Percentiles rank a stretch among this genome's conserved stretches.
Evolutionary conservation across 2,329 filamentous ascomycete genomes (phyloP).

Genomic region (Fusarium bulbicola): DNA sequence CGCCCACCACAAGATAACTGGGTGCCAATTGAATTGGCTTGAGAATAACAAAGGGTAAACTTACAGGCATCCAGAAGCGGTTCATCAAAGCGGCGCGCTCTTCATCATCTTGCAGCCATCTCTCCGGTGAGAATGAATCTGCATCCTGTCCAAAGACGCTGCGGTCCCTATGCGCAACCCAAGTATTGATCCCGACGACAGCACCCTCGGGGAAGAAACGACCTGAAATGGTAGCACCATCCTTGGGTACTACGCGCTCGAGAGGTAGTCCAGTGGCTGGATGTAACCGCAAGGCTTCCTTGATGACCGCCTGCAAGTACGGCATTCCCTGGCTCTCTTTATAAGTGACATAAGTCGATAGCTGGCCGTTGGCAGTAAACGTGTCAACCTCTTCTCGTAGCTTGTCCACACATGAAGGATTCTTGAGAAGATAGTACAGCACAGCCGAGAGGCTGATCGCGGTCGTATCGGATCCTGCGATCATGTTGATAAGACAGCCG

Average conservation of each 20-base stretch:
- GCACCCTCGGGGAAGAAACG: neutral
- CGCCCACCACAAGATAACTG: rapidly evolving
- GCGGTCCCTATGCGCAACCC: neutral
- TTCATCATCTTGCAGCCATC: neutral
- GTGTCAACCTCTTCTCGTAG: neutral
- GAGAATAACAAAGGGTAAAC: rapidly evolving
- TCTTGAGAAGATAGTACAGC: neutral
- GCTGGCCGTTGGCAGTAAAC: rapidly evolving
- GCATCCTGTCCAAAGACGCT: neutral
- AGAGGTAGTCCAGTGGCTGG: constrained; percentile 22
- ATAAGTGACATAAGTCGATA: neutral
- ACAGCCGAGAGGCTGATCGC: neutral
- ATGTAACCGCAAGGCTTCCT: constrained; percentile 34
- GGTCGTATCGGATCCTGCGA: neutral
- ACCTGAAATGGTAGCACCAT: neutral
- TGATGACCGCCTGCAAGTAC: constrained; percentile 29
- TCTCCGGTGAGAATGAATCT: neutral
- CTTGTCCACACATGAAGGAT: neutral
- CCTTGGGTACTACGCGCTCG: neutral
- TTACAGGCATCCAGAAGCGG: neutral
- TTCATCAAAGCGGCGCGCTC: neutral
- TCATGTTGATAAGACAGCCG: neutral
- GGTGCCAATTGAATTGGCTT: neutral
- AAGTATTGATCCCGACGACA: neutral
- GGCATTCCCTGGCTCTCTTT: neutral